Evolutionary conservation across 2,329 filamentous ascomycete genomes (phyloP).

Genomic region (Nemania bipapillata): DNA sequence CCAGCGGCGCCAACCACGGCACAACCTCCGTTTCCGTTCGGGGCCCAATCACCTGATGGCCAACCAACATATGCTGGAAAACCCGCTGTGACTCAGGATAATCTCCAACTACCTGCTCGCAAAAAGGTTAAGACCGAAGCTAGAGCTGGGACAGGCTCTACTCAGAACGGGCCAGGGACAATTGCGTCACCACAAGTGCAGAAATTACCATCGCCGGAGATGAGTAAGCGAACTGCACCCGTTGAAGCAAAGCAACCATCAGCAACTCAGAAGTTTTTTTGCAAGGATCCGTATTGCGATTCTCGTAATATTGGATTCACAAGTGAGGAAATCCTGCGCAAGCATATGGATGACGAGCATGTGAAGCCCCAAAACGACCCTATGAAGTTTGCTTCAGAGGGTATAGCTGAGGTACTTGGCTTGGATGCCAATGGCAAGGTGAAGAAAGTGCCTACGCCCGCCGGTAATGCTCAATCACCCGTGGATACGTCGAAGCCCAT

Average conservation of each 20-base stretch:
- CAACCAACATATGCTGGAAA: conserved; percentile 66
- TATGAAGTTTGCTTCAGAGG: conserved; percentile 63
- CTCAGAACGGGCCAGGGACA: conserved; percentile 55
- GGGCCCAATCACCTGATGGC: conserved; percentile 68
- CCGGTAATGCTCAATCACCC: conserved; percentile 39
- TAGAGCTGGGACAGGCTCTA: conserved; percentile 58
- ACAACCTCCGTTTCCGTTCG: conserved; percentile 68
- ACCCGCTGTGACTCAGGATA: conserved; percentile 63
- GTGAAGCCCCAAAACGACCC: conserved; percentile 66
- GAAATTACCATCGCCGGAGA: conserved; percentile 62
- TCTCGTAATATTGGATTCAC: conserved; percentile 61
- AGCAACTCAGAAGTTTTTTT: conserved; percentile 60
- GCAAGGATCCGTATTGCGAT: conserved; percentile 67
- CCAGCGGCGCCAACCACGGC: conserved; percentile 68
- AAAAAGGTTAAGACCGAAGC: conserved; percentile 66
- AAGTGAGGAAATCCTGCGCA: conserved; percentile 64
- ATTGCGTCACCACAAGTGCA: conserved; percentile 61
- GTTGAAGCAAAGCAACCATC: conserved; percentile 49
- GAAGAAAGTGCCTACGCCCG: conserved; percentile 52
- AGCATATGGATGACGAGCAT: conserved; percentile 70
- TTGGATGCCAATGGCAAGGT: conserved; percentile 63
- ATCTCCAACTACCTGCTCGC: conserved; percentile 65
- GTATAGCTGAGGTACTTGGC: conserved; percentile 61
- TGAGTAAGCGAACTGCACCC: conserved; percentile 52
- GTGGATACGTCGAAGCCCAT: conserved; percentile 61